Conservation (phyloP, 768 basidiomycete genomes). For the Lentinula sp. region DNA sequence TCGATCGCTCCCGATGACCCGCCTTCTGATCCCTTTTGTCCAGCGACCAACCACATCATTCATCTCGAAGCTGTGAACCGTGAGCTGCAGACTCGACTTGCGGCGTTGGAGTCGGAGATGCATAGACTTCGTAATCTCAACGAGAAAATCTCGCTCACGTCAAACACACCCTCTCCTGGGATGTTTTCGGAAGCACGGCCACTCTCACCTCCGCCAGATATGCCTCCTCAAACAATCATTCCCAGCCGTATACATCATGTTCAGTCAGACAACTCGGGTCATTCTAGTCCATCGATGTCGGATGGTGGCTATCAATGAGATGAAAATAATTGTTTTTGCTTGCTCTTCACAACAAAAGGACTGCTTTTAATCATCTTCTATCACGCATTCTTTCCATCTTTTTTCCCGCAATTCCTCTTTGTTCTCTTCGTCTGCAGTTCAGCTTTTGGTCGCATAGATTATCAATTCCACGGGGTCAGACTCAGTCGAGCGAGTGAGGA, state of each 20-base stretch:
- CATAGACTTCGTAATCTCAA: constrained; percentile 67
- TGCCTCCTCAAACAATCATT: constrained; percentile 34
- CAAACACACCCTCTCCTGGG: constrained; percentile 49
- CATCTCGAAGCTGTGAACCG: constrained; percentile 68
- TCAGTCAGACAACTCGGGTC: constrained; percentile 58
- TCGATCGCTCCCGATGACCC: background rate
- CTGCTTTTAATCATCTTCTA: background rate
- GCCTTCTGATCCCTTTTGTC: constrained; percentile 8
- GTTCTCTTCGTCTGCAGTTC: constrained; percentile 3
- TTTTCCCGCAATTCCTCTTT: background rate
- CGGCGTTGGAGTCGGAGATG: constrained; percentile 63
- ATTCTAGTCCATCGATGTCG: constrained; percentile 32
- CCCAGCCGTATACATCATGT: constrained; percentile 46
- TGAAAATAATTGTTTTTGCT: background rate
- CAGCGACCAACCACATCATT: constrained; percentile 78
- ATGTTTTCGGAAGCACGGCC: constrained; percentile 42
- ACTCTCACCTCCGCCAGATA: constrained; percentile 62
- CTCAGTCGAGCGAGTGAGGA: background rate
- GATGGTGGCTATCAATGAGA: constrained; percentile 22
- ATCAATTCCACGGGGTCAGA: background rate
- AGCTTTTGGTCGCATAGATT: constrained; percentile 1
- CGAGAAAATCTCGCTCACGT: constrained; percentile 72
- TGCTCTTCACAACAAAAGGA: background rate
- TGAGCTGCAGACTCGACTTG: constrained; percentile 64
- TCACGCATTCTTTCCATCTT: background rate